Percentiles rank a stretch among this genome's conserved stretches.
phyloP scores from a whole-genome alignment of 2,329 filamentous ascomycete genomes.

The Fusarium newnesense region DNA sequence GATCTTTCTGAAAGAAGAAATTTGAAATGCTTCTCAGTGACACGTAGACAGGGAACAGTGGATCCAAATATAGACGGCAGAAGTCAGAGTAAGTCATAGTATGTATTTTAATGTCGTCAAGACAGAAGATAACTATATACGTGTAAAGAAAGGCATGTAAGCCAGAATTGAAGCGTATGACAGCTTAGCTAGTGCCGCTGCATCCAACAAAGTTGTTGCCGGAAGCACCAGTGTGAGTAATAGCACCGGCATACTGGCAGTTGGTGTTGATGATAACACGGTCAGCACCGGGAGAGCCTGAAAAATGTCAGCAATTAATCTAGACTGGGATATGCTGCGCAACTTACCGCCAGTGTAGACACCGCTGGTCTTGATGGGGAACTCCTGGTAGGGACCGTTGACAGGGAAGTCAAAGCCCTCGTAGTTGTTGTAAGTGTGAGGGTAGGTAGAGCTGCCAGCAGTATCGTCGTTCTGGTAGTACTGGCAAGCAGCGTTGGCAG shows the following conservation, averaged over 20 bases:
- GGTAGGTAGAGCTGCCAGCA: slow-evolving; percentile 48
- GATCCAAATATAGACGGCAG: accelerated
- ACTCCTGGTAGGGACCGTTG: slow-evolving; percentile 52
- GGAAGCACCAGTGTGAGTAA: slow-evolving; percentile 76
- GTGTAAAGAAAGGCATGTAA: neutral
- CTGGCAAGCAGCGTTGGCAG: slow-evolving; percentile 43
- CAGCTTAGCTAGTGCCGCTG: slow-evolving; percentile 37
- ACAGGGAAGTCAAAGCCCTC: slow-evolving; percentile 51
- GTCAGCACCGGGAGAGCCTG: slow-evolving; percentile 68
- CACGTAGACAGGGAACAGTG: accelerated
- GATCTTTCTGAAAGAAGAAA: accelerated
- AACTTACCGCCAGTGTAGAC: slow-evolving; percentile 51
- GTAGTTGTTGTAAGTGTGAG: slow-evolving; percentile 53
- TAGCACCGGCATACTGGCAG: slow-evolving; percentile 68
- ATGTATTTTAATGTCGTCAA: neutral
- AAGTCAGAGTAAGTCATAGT: neutral
- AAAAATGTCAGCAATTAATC: neutral
- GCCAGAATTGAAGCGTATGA: accelerated
- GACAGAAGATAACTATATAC: slow-evolving; percentile 1
- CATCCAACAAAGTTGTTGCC: slow-evolving; percentile 77
- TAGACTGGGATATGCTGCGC: accelerated
- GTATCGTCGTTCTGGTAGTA: slow-evolving; percentile 36
- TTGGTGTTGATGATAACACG: slow-evolving; percentile 71
- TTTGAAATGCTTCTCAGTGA: accelerated
- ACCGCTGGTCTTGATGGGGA: slow-evolving; percentile 49